phyloP scores from a whole-genome alignment of 345 rosid species.

The Camelina laxa region DNA sequence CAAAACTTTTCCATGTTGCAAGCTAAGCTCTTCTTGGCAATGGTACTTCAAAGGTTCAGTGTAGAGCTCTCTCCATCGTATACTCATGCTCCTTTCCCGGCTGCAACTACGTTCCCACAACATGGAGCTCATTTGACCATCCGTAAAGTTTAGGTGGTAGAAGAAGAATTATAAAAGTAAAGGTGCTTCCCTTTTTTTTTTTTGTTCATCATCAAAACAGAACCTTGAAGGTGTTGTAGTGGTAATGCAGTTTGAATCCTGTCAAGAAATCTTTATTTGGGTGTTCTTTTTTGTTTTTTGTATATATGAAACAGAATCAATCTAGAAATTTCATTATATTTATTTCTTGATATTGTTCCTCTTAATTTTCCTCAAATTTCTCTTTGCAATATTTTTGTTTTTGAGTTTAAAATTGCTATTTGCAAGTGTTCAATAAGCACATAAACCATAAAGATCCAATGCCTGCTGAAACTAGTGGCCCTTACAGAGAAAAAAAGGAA shows the following conservation, averaged over 20 bases:
- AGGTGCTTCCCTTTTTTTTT: slow-evolving; percentile 17
- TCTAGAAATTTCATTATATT: slow-evolving; percentile 5
- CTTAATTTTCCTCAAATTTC: background rate
- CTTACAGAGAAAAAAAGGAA: background rate
- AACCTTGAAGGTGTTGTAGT: slow-evolving; percentile 11
- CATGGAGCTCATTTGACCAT: slow-evolving; percentile 54
- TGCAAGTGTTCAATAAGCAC: background rate
- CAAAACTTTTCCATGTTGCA: slow-evolving; percentile 56
- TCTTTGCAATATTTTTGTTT: background rate
- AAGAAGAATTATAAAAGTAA: background rate
- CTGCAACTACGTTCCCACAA: slow-evolving; percentile 53
- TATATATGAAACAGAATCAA: slow-evolving; percentile 27
- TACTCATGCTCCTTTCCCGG: slow-evolving; percentile 54
- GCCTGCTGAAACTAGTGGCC: background rate
- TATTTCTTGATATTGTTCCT: background rate
- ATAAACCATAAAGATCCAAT: background rate
- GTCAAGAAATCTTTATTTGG: slow-evolving; percentile 26
- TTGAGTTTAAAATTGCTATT: background rate
- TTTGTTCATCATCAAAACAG: slow-evolving; percentile 14
- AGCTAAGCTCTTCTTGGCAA: slow-evolving; percentile 52
- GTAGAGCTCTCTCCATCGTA: slow-evolving; percentile 55
- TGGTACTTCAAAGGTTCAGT: slow-evolving; percentile 50
- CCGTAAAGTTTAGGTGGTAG: slow-evolving; percentile 27
- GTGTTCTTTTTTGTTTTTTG: slow-evolving; percentile 9
- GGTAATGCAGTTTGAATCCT: slow-evolving; percentile 23